Conservation (phyloP, 2,329 filamentous ascomycete genomes). For the Verticillium tricorpus region DNA sequence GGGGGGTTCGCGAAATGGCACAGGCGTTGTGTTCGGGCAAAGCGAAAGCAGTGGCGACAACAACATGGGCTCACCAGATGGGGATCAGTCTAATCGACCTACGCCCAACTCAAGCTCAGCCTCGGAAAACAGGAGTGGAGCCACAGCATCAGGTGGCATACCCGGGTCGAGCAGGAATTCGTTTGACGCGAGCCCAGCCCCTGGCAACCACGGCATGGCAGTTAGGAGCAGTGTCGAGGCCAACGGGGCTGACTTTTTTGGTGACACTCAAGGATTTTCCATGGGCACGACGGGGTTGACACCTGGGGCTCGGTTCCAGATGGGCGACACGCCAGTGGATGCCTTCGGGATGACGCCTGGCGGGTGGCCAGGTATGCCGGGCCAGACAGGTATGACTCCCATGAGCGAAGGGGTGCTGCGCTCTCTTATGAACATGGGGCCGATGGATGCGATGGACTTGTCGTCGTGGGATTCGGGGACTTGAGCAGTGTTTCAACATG, state of each 20-base stretch:
- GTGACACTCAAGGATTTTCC: conserved; percentile 32
- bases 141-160: conserved; percentile 14
- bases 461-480: background rate
- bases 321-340: conserved; percentile 30
- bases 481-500: background rate
- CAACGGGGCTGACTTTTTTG: conserved; percentile 32
- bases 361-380: conserved; percentile 39
- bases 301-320: conserved; percentile 26
- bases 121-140: conserved; percentile 35
- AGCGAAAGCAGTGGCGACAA: conserved; percentile 38
- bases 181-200: conserved; percentile 48
- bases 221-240: conserved; percentile 31
- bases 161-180: conserved; percentile 37
- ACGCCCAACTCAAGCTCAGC: conserved; percentile 55
- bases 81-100: conserved; percentile 46
- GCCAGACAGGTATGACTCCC: conserved; percentile 45
- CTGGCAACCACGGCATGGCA: conserved; percentile 36
- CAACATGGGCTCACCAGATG: conserved; percentile 46
- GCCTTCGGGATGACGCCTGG: conserved; percentile 35
- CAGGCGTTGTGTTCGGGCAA: conserved; percentile 31
- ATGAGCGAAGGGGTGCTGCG: conserved; percentile 54
- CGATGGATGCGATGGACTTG: conserved; percentile 59
- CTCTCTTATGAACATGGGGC: conserved; percentile 53
- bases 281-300: conserved; percentile 27
- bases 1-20: conserved; percentile 14